Percentiles rank a stretch among this genome's conserved stretches.
Evolutionary conservation across 306 rosid species (phyloP).

Genomic region (Glycyrrhiza uralensis): DNA sequence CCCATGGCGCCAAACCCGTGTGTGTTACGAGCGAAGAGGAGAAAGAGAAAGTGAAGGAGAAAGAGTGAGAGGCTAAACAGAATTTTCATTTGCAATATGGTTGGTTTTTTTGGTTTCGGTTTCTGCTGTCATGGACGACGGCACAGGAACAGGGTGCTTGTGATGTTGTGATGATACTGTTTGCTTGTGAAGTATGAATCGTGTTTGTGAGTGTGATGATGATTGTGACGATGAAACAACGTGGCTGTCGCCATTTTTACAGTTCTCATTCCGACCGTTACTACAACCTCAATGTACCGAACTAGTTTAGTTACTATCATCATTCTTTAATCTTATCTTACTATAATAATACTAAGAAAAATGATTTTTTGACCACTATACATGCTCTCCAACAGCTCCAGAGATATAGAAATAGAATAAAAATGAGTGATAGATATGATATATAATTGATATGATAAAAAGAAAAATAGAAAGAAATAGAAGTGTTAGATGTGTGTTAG

Average conservation of each 20-base stretch:
- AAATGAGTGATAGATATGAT: too few relatives aligned
- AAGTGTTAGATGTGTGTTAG: too few relatives aligned
- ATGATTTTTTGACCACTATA: too few relatives aligned
- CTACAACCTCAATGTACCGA: slow-evolving; percentile 26
- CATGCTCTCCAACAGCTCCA: too few relatives aligned
- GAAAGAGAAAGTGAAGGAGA: slow-evolving; percentile 24
- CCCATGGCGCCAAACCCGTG: slow-evolving; percentile 83
- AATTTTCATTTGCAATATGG: slow-evolving; percentile 77
- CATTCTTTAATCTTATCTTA: neutral
- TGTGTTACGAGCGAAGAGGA: slow-evolving; percentile 23
- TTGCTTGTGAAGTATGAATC: slow-evolving; percentile 27
- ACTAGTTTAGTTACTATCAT: slow-evolving; percentile 33
- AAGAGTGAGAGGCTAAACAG: slow-evolving; percentile 6
- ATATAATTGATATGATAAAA: too few relatives aligned
- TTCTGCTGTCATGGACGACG: slow-evolving; percentile 45
- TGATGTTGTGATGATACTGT: slow-evolving; percentile 7
- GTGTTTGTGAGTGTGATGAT: slow-evolving; percentile 24
- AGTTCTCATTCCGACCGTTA: slow-evolving; percentile 34
- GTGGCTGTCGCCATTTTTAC: slow-evolving; percentile 69
- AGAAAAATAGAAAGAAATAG: too few relatives aligned
- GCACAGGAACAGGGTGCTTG: slow-evolving; percentile 1
- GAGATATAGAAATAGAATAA: too few relatives aligned
- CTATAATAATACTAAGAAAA: too few relatives aligned
- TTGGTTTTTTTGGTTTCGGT: too few relatives aligned
- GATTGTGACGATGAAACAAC: slow-evolving; percentile 64